Conservation (phyloP, 345 rosid species). For the Eucalyptus sp. region DNA sequence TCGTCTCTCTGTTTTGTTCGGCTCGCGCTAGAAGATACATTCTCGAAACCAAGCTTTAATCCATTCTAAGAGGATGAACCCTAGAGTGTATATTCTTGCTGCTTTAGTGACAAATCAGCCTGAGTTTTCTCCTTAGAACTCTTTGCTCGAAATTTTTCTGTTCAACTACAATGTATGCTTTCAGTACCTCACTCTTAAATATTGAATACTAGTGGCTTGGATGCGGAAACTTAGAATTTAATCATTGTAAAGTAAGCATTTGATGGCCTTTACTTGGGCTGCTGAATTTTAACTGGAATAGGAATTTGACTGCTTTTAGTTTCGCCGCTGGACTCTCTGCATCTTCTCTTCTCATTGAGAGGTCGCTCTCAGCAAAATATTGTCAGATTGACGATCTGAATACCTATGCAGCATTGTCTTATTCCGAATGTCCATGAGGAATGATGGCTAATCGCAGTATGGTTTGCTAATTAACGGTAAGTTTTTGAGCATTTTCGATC, state of each 20-base stretch:
- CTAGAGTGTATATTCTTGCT: not conserved
- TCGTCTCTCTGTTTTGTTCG: slow-evolving; percentile 53
- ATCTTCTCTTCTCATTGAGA: not conserved
- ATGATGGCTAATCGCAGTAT: not conserved
- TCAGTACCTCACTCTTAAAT: not conserved
- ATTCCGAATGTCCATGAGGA: not conserved
- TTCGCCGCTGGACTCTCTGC: not conserved
- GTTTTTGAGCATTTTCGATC: not conserved
- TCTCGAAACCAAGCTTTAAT: slow-evolving; percentile 42
- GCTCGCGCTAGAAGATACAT: slow-evolving; percentile 49
- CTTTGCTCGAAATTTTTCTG: not conserved
- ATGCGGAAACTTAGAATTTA: not conserved
- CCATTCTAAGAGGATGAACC: not conserved
- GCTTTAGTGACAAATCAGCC: not conserved
- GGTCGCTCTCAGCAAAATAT: not conserved
- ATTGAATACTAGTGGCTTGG: not conserved
- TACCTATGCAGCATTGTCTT: not conserved
- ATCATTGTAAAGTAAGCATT: not conserved
- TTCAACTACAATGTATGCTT: not conserved
- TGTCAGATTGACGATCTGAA: not conserved
- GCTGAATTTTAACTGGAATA: not conserved
- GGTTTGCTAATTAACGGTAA: not conserved
- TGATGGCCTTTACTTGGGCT: not conserved
- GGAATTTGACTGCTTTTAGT: not conserved
- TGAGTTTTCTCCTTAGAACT: not conserved